Percentiles rank a stretch among this genome's conserved stretches.
Conservation (phyloP, 805 yeast genomes). For the Nakazawaea populi region DNA sequence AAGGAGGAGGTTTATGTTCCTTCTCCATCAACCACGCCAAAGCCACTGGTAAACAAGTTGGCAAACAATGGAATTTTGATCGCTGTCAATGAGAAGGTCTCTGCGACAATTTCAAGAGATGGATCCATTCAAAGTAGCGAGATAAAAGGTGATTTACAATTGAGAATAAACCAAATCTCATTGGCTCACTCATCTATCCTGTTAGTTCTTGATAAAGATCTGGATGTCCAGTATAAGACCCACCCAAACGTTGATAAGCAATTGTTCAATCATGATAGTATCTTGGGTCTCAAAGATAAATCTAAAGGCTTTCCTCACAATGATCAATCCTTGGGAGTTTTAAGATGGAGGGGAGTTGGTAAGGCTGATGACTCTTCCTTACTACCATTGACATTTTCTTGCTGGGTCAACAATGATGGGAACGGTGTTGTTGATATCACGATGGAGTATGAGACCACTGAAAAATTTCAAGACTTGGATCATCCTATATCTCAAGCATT, state of each 20-base stretch:
- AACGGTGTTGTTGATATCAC: conserved; percentile 67
- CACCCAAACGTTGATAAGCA: conserved; percentile 93
- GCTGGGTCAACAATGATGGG: conserved; percentile 73
- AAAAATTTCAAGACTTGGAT: conserved; percentile 28
- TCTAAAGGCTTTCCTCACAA: conserved; percentile 83
- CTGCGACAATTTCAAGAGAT: conserved; percentile 77
- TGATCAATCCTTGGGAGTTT: conserved; percentile 84
- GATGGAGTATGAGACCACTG: conserved; percentile 77
- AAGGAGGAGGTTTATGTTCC: conserved; percentile 18
- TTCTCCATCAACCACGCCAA: conserved; percentile 15
- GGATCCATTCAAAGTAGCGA: conserved; percentile 69
- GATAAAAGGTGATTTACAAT: conserved; percentile 84
- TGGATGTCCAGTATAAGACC: conserved; percentile 71
- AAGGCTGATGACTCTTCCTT: conserved; percentile 50
- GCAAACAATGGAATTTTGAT: conserved; percentile 75
- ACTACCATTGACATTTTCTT: conserved; percentile 68
- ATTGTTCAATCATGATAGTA: conserved; percentile 49
- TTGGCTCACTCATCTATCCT: conserved; percentile 62
- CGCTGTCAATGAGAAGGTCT: conserved; percentile 68
- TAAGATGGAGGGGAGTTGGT: conserved; percentile 84
- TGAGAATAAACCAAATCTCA: conserved; percentile 76
- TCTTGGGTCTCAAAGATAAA: conserved; percentile 72
- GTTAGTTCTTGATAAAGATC: conserved; percentile 43
- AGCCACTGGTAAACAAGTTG: conserved; percentile 27
- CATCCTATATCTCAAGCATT: conserved; percentile 47